phyloP scores from a whole-genome alignment of 2,329 filamentous ascomycete species.

The Fusarium sp. region DNA sequence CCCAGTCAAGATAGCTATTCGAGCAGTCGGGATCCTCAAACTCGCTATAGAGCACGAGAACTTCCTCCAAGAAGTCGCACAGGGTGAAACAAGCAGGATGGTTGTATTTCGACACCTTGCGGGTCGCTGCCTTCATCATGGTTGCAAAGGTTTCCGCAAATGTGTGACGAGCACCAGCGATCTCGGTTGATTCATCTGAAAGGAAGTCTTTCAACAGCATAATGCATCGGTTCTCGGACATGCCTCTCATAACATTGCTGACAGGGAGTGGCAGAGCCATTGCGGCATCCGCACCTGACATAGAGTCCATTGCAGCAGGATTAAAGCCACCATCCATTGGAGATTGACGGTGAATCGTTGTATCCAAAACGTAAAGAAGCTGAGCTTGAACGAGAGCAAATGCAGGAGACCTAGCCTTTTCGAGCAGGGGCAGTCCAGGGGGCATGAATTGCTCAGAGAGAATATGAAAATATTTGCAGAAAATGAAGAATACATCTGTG shows the following conservation, averaged over 20 bases:
- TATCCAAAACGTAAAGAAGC: conserved; percentile 81
- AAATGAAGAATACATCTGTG: conserved; percentile 91
- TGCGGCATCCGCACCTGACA: conserved; percentile 72
- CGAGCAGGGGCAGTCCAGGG: conserved; percentile 60
- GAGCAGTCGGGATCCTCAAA: conserved; percentile 57
- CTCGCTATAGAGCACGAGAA: conserved; percentile 71
- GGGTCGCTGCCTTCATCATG: conserved; percentile 78
- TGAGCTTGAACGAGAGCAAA: conserved; percentile 86
- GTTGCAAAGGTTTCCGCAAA: conserved; percentile 82
- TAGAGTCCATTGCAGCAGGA: conserved; percentile 58
- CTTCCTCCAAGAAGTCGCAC: conserved; percentile 91
- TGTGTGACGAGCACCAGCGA: conserved; percentile 67
- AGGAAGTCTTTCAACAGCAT: conserved; percentile 86
- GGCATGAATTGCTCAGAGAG: conserved; percentile 80
- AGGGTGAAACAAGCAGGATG: conserved; percentile 87
- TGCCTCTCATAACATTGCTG: conserved; percentile 77
- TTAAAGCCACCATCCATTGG: conserved; percentile 59
- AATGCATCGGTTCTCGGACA: conserved; percentile 90
- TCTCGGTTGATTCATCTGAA: conserved; percentile 56
- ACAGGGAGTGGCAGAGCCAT: conserved; percentile 72
- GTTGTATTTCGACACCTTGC: conserved; percentile 82
- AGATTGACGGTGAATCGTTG: conserved; percentile 83
- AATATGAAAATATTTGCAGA: conserved; percentile 88
- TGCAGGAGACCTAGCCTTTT: conserved; percentile 76
- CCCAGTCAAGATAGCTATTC: conserved; percentile 74